Conservation (phyloP, 352 stramenopile species). For the Phytophthora macrochlamydospora region DNA sequence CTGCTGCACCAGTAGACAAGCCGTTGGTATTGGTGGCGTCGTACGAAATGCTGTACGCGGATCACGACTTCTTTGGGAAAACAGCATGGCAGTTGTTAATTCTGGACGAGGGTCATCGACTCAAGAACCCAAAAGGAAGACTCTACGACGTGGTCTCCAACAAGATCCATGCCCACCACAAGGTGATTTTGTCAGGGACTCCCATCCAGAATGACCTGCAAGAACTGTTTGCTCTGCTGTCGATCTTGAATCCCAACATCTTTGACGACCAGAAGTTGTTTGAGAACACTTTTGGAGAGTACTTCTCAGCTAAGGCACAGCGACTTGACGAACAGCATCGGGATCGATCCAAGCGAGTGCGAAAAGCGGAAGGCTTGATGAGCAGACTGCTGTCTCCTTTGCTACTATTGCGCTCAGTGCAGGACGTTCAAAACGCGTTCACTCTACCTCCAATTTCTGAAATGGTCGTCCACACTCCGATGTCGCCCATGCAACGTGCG, state of each 20-base stretch:
- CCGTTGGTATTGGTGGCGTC: conserved; percentile 73
- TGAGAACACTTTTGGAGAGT: conserved; percentile 51
- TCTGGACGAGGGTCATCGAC: conserved; percentile 88
- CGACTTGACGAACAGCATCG: conserved; percentile 32
- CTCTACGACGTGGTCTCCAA: conserved; percentile 57
- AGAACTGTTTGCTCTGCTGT: conserved; percentile 83
- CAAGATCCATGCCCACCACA: conserved; percentile 41
- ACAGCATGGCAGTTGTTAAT: conserved; percentile 66
- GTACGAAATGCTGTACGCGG: conserved; percentile 74
- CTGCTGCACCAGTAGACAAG: conserved; percentile 14
- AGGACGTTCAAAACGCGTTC: conserved; percentile 75
- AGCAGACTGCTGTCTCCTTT: conserved; percentile 60
- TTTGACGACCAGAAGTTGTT: conserved; percentile 74
- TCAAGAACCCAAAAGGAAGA: conserved; percentile 85
- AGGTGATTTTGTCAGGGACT: conserved; percentile 81
- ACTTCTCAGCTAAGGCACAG: conserved; percentile 75
- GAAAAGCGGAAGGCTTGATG: conserved; percentile 56
- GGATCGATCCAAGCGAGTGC: conserved; percentile 25
- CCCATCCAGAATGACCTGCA: conserved; percentile 89
- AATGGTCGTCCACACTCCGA: conserved; percentile 77
- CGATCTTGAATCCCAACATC: conserved; percentile 84
- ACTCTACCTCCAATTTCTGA: conserved; percentile 74
- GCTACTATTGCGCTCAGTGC: conserved; percentile 66
- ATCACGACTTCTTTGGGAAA: conserved; percentile 58
- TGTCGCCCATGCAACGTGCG: conserved; percentile 81